Evolutionary conservation across 2,329 filamentous ascomycete genomes (phyloP), one percentile per base, ranked within the genome.

Genomic region (Fusarium oxysporum): DNA sequence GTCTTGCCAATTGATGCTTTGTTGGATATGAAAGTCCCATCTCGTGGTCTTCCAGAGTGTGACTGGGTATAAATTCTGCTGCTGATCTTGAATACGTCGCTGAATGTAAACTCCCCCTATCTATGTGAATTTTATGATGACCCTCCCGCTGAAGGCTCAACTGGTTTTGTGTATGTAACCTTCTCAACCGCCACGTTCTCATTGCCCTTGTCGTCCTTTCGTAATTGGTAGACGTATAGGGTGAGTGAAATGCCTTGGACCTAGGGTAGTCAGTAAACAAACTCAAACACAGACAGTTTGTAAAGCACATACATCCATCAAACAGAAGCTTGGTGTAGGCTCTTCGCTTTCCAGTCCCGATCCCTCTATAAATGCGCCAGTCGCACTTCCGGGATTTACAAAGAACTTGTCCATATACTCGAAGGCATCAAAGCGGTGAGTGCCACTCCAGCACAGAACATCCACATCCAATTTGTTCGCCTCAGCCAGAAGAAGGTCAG

Each of bases 231-330:
- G 59, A 98, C 96, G 82, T 98, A 98, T 55, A 98, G 87, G 67
- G 97, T 97, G 74, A 98, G 88, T 21, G 97, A 97, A 81, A 98
- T 97, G 37, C 96, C 96, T 89, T 98, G 96, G 40, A 97, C 94
- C 94, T 97, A 76, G 75, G 43, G 57, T 51, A 62, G 65, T 80
- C 48, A 80, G 78, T 54, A 77, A 50, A 14, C 43, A 32, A 16
- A 19, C 14, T 44, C 14, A 41, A 4, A 23, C 2, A 50, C 28
- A 28, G 13, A 25, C 8, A 13, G 19, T 25, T 62, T 23, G n/a
- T 13, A 56, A 47, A 56, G 61, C 50, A 92, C 94, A 86, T 82
- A 98, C 95, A 88, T 98, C 96, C 96, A 98, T 98, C 82, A 98
- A 84, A 80, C 96, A 97, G 83, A 98, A 98, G 81, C 95, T 97